Base-by-base conservation (phyloP, 208 protist genomes). In the Wallacemonas sp. region DNA sequence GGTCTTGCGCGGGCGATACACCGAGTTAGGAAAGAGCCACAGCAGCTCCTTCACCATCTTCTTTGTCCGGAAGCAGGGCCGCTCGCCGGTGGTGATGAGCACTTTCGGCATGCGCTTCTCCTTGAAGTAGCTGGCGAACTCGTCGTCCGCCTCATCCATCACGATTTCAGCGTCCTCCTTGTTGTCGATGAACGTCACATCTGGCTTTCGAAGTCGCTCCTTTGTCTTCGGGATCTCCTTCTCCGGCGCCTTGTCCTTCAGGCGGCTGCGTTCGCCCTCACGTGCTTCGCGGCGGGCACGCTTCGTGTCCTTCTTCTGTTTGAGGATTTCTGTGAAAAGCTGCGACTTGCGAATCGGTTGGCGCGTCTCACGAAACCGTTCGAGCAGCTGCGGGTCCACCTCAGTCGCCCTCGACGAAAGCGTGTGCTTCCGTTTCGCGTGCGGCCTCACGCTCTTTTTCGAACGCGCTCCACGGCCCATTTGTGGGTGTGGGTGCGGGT, bases 231-330 rank as follows among this genome's bases (percentile, higher is more conserved):
- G 90, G 29, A 85, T 84, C 6, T 76, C 63, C 79, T 96, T 96
- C 54, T 61, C 79, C 2, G 87, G 87, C 0, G 87, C 90, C 45
- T 79, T 73, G 9, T 91, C 87, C 32, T 89, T 89, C 24, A 91
- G 65, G n/a, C 70, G 61, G 57, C 75, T 81, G 1, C 90, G 87
- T 70, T 89, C 83, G 55, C 66, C 75, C 71, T 96, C 85, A 10
- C 90, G 87, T 19, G 58, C 61, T 74, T 96, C 87, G 29, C 90
- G 84, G 10, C 90, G 84, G 0, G 81, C 82, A 1, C 90, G 90
- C 73, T 96, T 96, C 1, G 85, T 81, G 64, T 96, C 90, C 67
- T 96, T 96, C 60, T 83, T 92, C 67, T 96, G 90, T 63, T 90
- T 91, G 44, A 87, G 58, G 38, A 96, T 84, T 50, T 96, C 69